phyloP scores from a whole-genome alignment of 192 early-diverging fungal species.

The Chytriomyces sp. region DNA sequence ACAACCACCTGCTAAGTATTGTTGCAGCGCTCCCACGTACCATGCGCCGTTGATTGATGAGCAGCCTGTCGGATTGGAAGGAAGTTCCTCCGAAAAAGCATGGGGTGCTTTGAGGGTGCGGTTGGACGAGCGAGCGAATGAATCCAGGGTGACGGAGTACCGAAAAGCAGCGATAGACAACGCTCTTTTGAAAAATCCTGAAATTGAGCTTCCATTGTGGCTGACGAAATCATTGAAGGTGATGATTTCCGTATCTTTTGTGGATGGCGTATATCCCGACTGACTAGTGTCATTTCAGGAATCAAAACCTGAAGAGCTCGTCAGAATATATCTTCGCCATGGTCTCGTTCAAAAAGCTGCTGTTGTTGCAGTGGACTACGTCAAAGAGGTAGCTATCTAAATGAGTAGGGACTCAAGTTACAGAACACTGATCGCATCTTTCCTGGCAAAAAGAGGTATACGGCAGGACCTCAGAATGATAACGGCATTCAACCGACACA shows the following conservation, averaged over 20 bases:
- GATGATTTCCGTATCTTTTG: neutral
- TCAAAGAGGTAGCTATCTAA: slow-evolving; percentile 26
- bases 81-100: slow-evolving; percentile 34
- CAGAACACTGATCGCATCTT: no score
- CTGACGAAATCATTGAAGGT: slow-evolving; percentile 39
- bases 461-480: slow-evolving; percentile 4
- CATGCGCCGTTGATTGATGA: slow-evolving; percentile 31
- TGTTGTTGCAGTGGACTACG: slow-evolving; percentile 28
- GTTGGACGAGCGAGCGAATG: slow-evolving; percentile 27
- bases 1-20: neutral
- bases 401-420: no score
- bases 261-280: neutral
- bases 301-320: slow-evolving; percentile 39
- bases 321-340: slow-evolving; percentile 40
- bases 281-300: slow-evolving; percentile 4
- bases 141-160: neutral
- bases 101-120: slow-evolving; percentile 39
- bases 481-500: slow-evolving; percentile 17
- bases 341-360: slow-evolving; percentile 34
- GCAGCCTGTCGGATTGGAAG: slow-evolving; percentile 29
- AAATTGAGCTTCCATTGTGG: slow-evolving; percentile 40
- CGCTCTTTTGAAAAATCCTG: slow-evolving; percentile 24
- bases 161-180: slow-evolving; percentile 33
- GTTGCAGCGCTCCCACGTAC: neutral
- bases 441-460: no score